Evolutionary conservation across 257 asterid genomes (phyloP), one percentile per base, ranked within the genome.

Genomic region (Petrea volubilis): DNA sequence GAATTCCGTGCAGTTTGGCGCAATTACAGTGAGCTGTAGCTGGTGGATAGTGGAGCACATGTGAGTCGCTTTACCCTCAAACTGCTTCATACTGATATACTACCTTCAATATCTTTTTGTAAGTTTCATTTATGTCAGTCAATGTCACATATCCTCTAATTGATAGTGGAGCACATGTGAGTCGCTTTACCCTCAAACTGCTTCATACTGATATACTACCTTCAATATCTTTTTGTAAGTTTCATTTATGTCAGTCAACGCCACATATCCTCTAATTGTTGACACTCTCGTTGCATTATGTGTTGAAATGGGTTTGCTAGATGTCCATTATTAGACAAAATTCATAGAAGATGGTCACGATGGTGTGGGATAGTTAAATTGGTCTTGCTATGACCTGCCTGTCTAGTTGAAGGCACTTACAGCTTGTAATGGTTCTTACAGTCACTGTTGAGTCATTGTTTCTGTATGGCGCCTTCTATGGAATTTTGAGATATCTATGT

Each of bases 1-100:
- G 98, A 93, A 80, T 91, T 93, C 55, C 96, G 98, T 76, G 90
- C 97, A 2, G 97, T 93, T 64, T 93, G 97, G 97, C 96, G 97
- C 80, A 89, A 87, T 80, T 89, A 91, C 72, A 91, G 98, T 68
- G 98, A 91, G 27, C 87, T 93, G 84, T 93, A 87, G 86, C 64
- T 67, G 72, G 77, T 69, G 71, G 47, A 62, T 59, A 25, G 57
- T 67, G 27, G 49, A 53, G 61, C 46, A 52, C 72, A 57, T 49
- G 85, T 74, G 36, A 72, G 89, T 74, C 65, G 70, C 72, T 44
- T 70, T 70, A 36, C 79, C 50, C 70, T 74, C 52, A 56, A 62
- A 34, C 56, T 64, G 36, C 61, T 68, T 51, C 67, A 14, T 56
- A 21, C 70, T 50, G 49, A 9, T 29, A 24, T 60, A 49, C 31